Evolutionary conservation across 192 early-diverging fungal species (phyloP), one percentile per base, ranked within the genome.

Genomic region (Phycomyces nitens): DNA sequence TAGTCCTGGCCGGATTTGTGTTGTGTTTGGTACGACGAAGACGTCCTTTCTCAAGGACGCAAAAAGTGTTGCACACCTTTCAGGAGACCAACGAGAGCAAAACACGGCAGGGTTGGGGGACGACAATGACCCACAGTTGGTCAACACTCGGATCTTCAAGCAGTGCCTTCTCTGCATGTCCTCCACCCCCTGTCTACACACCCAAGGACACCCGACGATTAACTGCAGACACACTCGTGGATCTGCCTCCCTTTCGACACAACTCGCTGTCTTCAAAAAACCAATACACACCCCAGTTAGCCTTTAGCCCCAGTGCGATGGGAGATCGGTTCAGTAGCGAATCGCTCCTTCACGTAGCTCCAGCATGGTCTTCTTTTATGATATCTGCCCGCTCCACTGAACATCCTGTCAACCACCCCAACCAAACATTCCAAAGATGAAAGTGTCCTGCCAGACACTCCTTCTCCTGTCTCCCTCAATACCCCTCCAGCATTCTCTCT

Each of bases 281-380:
- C 27, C 62, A 63, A 22, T 63, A 63, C 52, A 27, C 62, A 24
- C 62, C 62, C 16, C 62, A 63, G 53, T 51, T 63, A 41, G 52
- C 62, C 41, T 63, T 63, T 42, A 63, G 62, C 21, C 62, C 62
- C 15, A 63, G 62, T 12, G 38, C 52, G 40, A 51, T 54, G 51
- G 52, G 50, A 42, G 52, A 51, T 23, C 39, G 52, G 40, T 63
- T 63, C 40, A 47, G 44, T 47, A 47, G 18, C 12, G 44, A 47
- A 47, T 47, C 44, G 4, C 12, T 47, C 15, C 44, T 47, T 47
- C 44, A 47, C 12, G 15, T 47, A 47, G 44, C 44, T n/a, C 44
- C 44, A 11, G 44, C 12, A 2, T 47, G 44, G 44, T 47, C 44
- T n/a, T 47, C 44, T 3, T 47, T 47, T 47, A 47, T 47, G 18